Percentiles rank a stretch among this genome's conserved stretches.
Conservation (phyloP, 176 grass and related monocot genomes). For the Phyllostachys edulis region DNA sequence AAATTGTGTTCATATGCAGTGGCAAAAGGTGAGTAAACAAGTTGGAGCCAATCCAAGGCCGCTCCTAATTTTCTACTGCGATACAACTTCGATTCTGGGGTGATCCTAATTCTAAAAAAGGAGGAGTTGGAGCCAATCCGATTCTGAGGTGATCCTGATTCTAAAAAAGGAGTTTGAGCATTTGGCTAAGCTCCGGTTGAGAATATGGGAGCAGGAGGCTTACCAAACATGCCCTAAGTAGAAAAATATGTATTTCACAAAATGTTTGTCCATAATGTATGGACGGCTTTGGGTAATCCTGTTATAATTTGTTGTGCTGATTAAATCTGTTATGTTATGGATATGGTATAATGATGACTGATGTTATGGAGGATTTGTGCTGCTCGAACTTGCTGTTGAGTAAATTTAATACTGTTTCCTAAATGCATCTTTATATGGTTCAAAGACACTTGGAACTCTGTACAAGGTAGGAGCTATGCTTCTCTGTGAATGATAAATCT, state of each 20-base stretch:
- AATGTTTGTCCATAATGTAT: background rate
- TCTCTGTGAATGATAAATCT: background rate
- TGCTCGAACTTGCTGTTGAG: background rate
- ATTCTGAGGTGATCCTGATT: too few relatives aligned
- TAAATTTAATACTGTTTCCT: background rate
- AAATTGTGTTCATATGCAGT: too few relatives aligned
- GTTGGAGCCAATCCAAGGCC: too few relatives aligned
- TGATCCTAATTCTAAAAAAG: too few relatives aligned
- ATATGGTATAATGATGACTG: background rate
- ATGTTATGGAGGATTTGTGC: background rate
- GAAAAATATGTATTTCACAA: background rate
- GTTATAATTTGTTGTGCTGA: background rate
- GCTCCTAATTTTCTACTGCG: too few relatives aligned
- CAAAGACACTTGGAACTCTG: background rate
- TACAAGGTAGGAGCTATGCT: background rate
- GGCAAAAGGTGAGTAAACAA: too few relatives aligned
- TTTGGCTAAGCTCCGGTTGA: too few relatives aligned
- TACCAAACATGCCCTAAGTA: background rate
- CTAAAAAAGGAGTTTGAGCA: too few relatives aligned
- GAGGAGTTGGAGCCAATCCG: too few relatives aligned
- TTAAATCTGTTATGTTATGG: background rate
- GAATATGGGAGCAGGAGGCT: too few relatives aligned
- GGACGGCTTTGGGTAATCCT: background rate
- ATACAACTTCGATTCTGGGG: too few relatives aligned
- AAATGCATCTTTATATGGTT: too few relatives aligned